Percentiles rank a stretch among this genome's conserved stretches.
These are phyloP conservation scores for Fusarium sp. DNA, from an alignment of 2,329 filamentous ascomycete species.

Conservation along the genomic window DNA sequence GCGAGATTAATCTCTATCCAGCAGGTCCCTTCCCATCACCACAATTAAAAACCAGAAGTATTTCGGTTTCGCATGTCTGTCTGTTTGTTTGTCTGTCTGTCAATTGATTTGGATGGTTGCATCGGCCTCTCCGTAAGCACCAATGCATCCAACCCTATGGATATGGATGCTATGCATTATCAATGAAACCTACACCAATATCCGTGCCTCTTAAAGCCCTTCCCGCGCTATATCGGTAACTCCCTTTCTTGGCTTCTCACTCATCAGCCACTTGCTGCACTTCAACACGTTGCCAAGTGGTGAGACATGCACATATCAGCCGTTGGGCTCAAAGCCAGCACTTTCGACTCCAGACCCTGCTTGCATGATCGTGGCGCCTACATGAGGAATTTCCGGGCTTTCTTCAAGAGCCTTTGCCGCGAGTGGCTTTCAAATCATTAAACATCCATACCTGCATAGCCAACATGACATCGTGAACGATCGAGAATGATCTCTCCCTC, in stretches of 20 bases:
- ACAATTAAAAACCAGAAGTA: neutral
- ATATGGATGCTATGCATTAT: constrained; percentile 3
- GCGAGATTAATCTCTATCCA: neutral
- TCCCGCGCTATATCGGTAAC: constrained; percentile 24
- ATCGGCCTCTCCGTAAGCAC: constrained; percentile 31
- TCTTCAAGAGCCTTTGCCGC: neutral
- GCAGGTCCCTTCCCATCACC: neutral
- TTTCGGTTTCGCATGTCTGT: neutral
- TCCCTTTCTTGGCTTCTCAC: constrained; percentile 9
- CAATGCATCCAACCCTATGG: neutral
- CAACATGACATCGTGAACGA: neutral
- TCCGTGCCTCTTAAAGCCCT: constrained; percentile 12
- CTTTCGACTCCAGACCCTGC: constrained; percentile 12
- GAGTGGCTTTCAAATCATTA: neutral
- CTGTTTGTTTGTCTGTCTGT: neutral
- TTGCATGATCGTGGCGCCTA: constrained; percentile 11
- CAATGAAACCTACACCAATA: neutral
- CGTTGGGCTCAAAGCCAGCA: neutral
- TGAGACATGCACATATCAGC: constrained; percentile 31
- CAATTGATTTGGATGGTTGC: constrained; percentile 33
- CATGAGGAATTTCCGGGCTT: neutral
- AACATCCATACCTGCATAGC: neutral
- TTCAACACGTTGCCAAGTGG: constrained; percentile 10
- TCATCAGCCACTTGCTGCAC: constrained; percentile 14
- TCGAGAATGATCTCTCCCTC: neutral